Base-by-base conservation (phyloP, 495 filamentous ascomycete genomes). In the Pseudoneurospora amorphoporcata region DNA sequence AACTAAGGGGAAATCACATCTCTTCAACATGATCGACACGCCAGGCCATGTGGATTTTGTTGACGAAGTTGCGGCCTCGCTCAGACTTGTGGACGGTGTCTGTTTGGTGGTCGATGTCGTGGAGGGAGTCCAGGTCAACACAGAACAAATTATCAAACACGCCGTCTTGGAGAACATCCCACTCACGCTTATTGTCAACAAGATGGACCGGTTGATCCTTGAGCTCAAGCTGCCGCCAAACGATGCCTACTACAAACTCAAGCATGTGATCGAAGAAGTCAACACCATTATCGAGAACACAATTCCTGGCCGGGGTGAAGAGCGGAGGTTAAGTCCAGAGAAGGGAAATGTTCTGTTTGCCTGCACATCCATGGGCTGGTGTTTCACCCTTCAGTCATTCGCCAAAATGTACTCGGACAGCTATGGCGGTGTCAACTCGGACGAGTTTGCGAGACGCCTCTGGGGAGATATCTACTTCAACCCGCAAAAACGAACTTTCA, bases 391-490 rank as follows among this genome's bases (percentile, higher is more conserved):
- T 43, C 89, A 90, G 72, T 97, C 94, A 37, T 99, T 98, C 81
- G 90, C 95, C 4, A 94, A 92, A 79, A 97, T 97, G 93, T 99
- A 99, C 80, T 91, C 94, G 10, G 92, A 96, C 72, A 93, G 87
- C 69, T 97, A 94, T 80, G 89, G 91, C 9, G 90, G 89, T 47
- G 86, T 98, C 74, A 92, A 97, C 78, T 83, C 88, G 2, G 84
- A 86, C 8, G 93, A 97, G 71, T 96, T 98, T 79, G 88, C 91
- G 40, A 82, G 85, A 69, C 84, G 95, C 38, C 86, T 99, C 70
- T 99, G 95, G 95, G 95, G 96, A 8, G 95, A 99, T 79, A 92
- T 99, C 72, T 98, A 96, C 82, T 98, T 90, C 85, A 98, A 98
- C 78, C 94, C 95, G 0, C 84, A 83, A 74, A 95, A 91, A 80